Evolutionary conservation across 2,329 filamentous ascomycete species (phyloP), one percentile per base, ranked within the genome.

Genomic region (Akanthomyces dipterigenus): DNA sequence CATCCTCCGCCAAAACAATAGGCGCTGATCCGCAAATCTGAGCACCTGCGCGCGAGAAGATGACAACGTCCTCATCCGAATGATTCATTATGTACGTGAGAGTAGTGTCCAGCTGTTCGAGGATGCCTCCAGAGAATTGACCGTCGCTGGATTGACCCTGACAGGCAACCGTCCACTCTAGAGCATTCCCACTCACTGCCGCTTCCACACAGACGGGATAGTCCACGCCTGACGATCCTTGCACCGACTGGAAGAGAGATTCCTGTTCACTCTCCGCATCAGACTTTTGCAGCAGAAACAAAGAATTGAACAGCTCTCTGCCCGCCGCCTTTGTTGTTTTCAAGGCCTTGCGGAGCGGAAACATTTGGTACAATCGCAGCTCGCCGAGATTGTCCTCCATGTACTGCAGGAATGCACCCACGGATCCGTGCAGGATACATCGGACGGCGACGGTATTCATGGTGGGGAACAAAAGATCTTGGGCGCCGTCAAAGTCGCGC

Each of bases 381-480:
- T 81, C 80, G 1, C 80, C 78, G 72, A 90, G 83, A 63, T 83
- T 88, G 2, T 87, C 82, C 69, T 96, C 91, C 65, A 92, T 80
- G 68, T 93, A 89, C 14, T 77, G 79, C 31, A 96, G 74, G 74
- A 96, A 87, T 0, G 86, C 81, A 0, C 72, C 65, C 0, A 82
- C 75, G 0, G 80, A 85, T 1, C 90, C 90, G 67, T 95, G 89
- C 2, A 96, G 71, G 3, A 93, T 80, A 1, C 82, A 82, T 12
- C 92, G 82, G 8, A 96, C 79, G 0, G 88, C 84, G 0, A 96
- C 86, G 0, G 93, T 96, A 69, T 96, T 97, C 90, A 97, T 96
- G 0, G 89, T 91, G 0, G 93, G 93, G 68, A 96, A 97, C 69
- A 93, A 80, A 14, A 93, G 73, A 28, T 83, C 73, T 48, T 89